Base-by-base conservation (phyloP, 2,329 filamentous ascomycete genomes). In the Calonectria crousiana region DNA sequence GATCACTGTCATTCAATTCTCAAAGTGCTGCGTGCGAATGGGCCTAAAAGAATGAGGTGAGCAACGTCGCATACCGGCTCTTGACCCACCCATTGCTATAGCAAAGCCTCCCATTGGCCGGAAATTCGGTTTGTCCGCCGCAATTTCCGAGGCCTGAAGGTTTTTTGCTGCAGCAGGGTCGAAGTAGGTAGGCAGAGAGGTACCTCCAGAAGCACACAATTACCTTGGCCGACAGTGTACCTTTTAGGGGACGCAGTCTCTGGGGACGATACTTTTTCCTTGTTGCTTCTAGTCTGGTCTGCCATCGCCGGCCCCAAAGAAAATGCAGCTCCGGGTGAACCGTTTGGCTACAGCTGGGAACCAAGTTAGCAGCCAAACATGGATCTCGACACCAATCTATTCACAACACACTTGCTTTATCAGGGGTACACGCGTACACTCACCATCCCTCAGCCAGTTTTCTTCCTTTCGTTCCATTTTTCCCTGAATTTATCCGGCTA, bases 81-180 rank as follows among this genome's bases (percentile, higher is more conserved):
- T 62, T 64, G 72, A 51, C 52, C 49, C 60, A 58, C 38, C 14
- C 20, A 16, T 38, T 62, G 67, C 53, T 6, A n/a, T 3, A 28
- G 16, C 38, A 23, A 32, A 10, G 34, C 1, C 8, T 13, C 6
- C 36, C 11, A 80, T 77, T 79, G 77, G 78, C 28, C 62, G 56
- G 44, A 28, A 28, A n/a, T 14, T 71, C 72, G 68, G 67, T 73
- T 78, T 74, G 32, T 76, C 77, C 70, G 76, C 68, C 20, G 77
- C 73, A 80, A 80, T 80, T 80, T 80, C 78, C 78, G 78, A 68
- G 14, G 11, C 8, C 47, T 68, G 49, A 66, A 49, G 66, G 66
- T 53, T 23, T 23, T 65, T 47, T 47, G 44, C 44, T 38, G 47
- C 56, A 62, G 56, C 56, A 41, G 13, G 49, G n/a, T 23, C 20